phyloP scores from a whole-genome alignment of 495 filamentous ascomycete species.

The Neurospora cerealis region DNA sequence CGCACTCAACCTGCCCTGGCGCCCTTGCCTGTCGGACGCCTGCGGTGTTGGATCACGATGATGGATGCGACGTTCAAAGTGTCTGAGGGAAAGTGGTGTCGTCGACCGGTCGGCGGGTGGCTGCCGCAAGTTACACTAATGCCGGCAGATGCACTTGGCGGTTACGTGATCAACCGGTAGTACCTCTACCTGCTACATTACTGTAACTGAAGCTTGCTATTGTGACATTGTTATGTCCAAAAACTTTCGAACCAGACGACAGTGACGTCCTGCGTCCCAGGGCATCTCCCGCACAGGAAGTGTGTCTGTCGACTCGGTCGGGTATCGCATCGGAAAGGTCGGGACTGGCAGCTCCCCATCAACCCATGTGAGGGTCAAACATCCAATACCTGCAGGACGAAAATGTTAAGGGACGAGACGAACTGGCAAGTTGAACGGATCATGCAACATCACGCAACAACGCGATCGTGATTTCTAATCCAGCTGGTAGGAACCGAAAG shows the following conservation, averaged over 20 bases:
- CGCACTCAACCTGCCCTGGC: not conserved
- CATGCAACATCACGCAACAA: not conserved
- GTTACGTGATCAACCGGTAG: not conserved
- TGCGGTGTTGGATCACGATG: not conserved
- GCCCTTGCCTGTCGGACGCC: not conserved
- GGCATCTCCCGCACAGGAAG: not conserved
- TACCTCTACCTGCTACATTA: not conserved
- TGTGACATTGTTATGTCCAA: not conserved
- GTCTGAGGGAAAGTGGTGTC: not conserved
- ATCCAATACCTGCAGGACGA: not conserved
- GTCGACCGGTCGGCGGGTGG: not conserved
- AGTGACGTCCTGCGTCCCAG: not conserved
- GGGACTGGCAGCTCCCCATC: not conserved
- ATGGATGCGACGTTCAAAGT: not conserved
- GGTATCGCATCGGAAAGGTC: not conserved
- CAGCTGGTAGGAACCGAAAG: not conserved
- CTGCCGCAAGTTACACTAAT: not conserved
- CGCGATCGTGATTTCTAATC: not conserved
- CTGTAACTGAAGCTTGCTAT: not conserved
- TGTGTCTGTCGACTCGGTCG: not conserved
- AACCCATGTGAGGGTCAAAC: not conserved
- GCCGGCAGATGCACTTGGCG: not conserved
- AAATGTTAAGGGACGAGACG: not conserved
- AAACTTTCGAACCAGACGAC: not conserved
- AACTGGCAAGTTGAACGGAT: not conserved